A percentile compares a stretch with the other conserved stretches of the same genome.
Evolutionary conservation across 2,329 filamentous ascomycete genomes (phyloP).

Genomic region (Neonectria punicea): DNA sequence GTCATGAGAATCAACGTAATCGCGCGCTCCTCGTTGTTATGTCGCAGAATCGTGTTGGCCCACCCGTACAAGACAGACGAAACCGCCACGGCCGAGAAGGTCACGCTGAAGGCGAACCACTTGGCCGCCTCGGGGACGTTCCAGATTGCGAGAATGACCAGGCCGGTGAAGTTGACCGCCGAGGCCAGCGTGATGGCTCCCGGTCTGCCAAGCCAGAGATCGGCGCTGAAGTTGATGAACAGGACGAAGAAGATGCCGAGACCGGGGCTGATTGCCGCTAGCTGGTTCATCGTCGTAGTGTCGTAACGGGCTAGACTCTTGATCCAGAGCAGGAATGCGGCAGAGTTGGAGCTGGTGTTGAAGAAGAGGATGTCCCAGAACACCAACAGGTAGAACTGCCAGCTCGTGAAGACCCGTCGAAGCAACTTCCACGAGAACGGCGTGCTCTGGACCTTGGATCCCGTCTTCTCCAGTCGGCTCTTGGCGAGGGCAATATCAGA

Average conservation of each 20-base stretch:
- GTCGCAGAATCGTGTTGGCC: constrained; percentile 30
- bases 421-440: constrained; percentile 22
- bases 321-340: constrained; percentile 33
- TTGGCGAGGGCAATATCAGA: constrained; percentile 20
- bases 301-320: constrained; percentile 31
- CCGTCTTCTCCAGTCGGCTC: constrained; percentile 14
- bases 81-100: constrained; percentile 30
- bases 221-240: constrained; percentile 38
- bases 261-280: constrained; percentile 31
- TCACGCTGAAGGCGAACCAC: constrained; percentile 34
- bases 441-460: constrained; percentile 22
- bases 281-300: constrained; percentile 25
- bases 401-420: constrained; percentile 26
- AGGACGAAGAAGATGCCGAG: constrained; percentile 35
- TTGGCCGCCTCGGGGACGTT: constrained; percentile 31
- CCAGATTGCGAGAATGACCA: constrained; percentile 31
- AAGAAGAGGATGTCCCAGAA: constrained; percentile 34
- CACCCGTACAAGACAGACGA: constrained; percentile 34
- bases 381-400: constrained; percentile 29
- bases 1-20: constrained; percentile 34
- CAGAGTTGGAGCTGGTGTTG: constrained; percentile 29
- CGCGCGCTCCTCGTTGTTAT: constrained; percentile 30
- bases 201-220: constrained; percentile 31
- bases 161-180: constrained; percentile 27
- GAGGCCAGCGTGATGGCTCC: constrained; percentile 32